Conservation (phyloP, 176 grass and related monocot species). For the Musa itinerans region DNA sequence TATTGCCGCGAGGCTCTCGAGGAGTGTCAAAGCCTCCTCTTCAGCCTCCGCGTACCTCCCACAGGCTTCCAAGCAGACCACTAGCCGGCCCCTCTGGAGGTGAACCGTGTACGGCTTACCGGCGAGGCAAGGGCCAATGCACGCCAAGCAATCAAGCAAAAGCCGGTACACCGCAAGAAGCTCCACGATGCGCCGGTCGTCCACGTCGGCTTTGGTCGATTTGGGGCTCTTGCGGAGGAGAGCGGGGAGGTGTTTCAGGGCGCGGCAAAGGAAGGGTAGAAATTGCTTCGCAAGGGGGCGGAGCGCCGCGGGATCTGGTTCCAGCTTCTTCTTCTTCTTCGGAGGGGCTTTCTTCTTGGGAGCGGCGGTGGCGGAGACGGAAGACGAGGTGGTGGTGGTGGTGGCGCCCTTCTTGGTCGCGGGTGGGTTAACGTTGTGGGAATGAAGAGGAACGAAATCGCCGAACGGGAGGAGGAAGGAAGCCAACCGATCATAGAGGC, state of each 20-base stretch:
- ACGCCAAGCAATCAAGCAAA: conserved; percentile 49
- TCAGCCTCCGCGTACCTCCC: conserved; percentile 45
- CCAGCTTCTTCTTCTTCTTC: conserved; percentile 26
- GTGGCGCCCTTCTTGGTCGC: not conserved
- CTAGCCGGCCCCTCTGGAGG: conserved; percentile 43
- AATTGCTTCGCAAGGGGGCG: conserved; percentile 62
- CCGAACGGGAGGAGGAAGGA: conserved; percentile 60
- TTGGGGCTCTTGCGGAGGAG: conserved; percentile 37
- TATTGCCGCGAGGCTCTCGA: conserved; percentile 36
- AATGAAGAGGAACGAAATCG: conserved; percentile 25
- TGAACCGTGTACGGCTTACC: conserved; percentile 70
- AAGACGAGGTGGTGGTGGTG: not conserved
- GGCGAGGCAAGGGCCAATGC: conserved; percentile 50
- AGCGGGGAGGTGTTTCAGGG: conserved; percentile 51
- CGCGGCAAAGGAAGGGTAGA: conserved; percentile 51
- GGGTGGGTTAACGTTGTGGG: conserved; percentile 26
- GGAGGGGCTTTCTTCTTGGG: conserved; percentile 26
- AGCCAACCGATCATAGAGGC: conserved; percentile 43
- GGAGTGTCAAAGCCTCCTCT: conserved; percentile 36
- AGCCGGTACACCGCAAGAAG: conserved; percentile 53
- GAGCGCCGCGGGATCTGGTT: conserved; percentile 15
- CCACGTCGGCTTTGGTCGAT: conserved; percentile 1
- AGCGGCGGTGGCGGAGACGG: not conserved
- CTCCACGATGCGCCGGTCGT: conserved; percentile 16
- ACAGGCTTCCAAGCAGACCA: conserved; percentile 43